phyloP scores from a whole-genome alignment of 306 rosid species.

The Carpinus viminea region DNA sequence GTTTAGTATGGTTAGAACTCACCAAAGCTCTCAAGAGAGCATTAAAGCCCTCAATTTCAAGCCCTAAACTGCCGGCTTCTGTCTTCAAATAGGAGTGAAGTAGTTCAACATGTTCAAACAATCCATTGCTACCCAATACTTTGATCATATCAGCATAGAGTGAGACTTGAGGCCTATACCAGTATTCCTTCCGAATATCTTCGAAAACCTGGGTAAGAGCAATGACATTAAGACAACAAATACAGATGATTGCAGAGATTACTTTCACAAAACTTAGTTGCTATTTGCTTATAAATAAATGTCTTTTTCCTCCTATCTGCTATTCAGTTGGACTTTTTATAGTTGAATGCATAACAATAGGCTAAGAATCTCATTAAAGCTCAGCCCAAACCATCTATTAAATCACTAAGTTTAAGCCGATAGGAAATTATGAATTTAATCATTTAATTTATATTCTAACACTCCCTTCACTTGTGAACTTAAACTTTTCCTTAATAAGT shows the following conservation, averaged over 20 bases:
- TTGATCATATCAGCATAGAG: conserved; percentile 43
- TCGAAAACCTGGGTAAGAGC: conserved; percentile 39
- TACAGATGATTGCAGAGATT: not conserved
- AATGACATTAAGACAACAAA: not conserved
- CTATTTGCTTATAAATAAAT: too few species aligned
- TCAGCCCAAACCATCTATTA: too few species aligned
- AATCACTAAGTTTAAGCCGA: too few species aligned
- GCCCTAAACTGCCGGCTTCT: conserved; percentile 31
- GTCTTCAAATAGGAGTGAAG: conserved; percentile 37
- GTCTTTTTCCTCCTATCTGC: too few species aligned
- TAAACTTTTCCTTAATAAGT: too few species aligned
- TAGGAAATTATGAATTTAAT: too few species aligned
- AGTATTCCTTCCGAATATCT: conserved; percentile 43
- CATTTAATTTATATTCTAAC: too few species aligned
- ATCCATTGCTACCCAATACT: conserved; percentile 41
- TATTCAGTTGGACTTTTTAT: too few species aligned
- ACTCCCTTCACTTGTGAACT: too few species aligned
- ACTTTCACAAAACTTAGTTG: too few species aligned
- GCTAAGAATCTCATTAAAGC: too few species aligned
- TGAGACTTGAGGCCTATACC: conserved; percentile 49
- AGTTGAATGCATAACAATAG: too few species aligned
- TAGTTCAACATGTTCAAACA: conserved; percentile 34
- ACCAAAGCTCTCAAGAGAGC: conserved; percentile 34
- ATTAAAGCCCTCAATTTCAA: conserved; percentile 47
- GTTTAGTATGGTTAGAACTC: conserved; percentile 21